phyloP scores from a whole-genome alignment of 306 rosid species.

The Corylus americana region DNA sequence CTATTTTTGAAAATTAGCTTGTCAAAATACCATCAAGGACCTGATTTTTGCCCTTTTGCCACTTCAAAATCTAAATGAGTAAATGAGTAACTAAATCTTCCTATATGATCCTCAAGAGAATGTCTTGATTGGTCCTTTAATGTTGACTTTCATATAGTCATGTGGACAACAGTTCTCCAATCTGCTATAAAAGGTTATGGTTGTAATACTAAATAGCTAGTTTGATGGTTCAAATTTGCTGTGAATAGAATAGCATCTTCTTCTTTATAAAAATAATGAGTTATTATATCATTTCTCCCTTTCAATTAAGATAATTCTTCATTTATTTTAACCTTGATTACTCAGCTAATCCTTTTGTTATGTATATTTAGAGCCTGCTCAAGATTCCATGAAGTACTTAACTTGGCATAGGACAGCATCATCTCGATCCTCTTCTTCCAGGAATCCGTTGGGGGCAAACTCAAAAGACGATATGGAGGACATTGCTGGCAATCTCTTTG shows the following conservation, averaged over 20 bases:
- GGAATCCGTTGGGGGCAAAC: constrained; percentile 71
- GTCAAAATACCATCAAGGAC: neutral
- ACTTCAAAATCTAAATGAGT: neutral
- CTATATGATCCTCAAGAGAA: neutral
- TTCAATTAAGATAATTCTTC: neutral
- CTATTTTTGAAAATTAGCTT: neutral
- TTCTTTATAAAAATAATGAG: neutral
- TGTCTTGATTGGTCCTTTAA: neutral
- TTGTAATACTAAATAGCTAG: neutral
- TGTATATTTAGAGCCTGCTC: constrained; percentile 64
- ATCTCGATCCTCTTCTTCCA: constrained; percentile 84
- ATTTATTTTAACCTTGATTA: constrained; percentile 10
- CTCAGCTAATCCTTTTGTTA: constrained; percentile 24
- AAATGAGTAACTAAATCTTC: neutral
- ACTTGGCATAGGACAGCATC: constrained; percentile 92
- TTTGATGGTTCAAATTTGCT: neutral
- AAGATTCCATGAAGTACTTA: constrained; percentile 62
- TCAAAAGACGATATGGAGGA: constrained; percentile 67
- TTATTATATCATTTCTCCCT: neutral
- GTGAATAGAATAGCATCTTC: neutral
- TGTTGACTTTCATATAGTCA: neutral
- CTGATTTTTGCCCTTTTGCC: neutral
- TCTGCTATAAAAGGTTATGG: neutral
- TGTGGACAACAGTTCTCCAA: constrained; percentile 6
- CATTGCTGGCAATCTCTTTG: constrained; percentile 53